Percentiles rank a stretch among this genome's conserved stretches.
Conservation (phyloP, 768 basidiomycete genomes). For the Tricholoma matsutake region DNA sequence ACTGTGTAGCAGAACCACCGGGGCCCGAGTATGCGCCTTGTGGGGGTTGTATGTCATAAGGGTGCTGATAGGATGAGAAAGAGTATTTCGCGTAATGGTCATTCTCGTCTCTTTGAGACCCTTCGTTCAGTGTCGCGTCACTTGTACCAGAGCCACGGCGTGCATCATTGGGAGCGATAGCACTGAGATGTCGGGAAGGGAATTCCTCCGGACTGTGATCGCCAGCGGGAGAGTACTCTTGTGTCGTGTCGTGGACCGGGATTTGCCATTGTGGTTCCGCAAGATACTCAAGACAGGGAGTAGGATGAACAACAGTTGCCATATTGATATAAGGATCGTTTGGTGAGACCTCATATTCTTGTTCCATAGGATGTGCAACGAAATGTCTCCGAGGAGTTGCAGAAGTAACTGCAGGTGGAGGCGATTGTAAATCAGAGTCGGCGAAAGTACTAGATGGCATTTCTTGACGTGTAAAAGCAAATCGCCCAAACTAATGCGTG, state of each 20-base stretch:
- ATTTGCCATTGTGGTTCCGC: constrained; percentile 26
- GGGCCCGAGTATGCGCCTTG: constrained; percentile 35
- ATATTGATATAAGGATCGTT: constrained; percentile 6
- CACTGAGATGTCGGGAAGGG: constrained; percentile 22
- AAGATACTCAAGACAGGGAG: constrained; percentile 11
- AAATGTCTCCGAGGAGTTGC: constrained; percentile 3
- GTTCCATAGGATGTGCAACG: not conserved
- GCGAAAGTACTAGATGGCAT: not conserved
- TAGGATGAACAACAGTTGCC: constrained; percentile 5
- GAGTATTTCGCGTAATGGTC: constrained; percentile 41
- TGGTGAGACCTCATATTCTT: not conserved
- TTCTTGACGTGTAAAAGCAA: not conserved
- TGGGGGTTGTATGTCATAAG: constrained; percentile 59
- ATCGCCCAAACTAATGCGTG: not conserved
- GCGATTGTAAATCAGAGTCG: not conserved
- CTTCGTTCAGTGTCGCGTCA: constrained; percentile 33
- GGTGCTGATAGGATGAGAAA: constrained; percentile 56
- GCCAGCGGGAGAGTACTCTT: not conserved
- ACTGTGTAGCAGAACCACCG: constrained; percentile 14
- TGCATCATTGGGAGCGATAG: constrained; percentile 10
- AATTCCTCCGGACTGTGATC: constrained; percentile 23
- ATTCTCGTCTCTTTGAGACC: constrained; percentile 12
- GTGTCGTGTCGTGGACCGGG: constrained; percentile 21
- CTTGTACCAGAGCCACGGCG: constrained; percentile 35
- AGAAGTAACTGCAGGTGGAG: not conserved